Evolutionary conservation across 495 filamentous ascomycete genomes (phyloP).

Genomic region (Penicillium coprophilum): DNA sequence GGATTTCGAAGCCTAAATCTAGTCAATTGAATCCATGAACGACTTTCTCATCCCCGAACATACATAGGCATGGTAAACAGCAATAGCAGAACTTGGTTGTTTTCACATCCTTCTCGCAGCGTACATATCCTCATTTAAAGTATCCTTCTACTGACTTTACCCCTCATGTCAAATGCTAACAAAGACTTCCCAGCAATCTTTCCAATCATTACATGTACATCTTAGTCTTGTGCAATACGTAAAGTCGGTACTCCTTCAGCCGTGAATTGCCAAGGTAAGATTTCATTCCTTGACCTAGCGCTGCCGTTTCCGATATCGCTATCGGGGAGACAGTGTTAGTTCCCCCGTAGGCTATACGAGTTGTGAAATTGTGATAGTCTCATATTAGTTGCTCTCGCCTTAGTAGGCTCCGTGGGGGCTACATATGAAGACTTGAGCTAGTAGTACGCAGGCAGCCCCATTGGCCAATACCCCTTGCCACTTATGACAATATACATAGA

Average conservation of each 20-base stretch:
- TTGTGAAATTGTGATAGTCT: no score
- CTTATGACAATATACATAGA: no score
- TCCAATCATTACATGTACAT: not conserved
- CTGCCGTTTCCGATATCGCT: not conserved
- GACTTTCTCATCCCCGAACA: not conserved
- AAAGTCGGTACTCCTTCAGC: not conserved
- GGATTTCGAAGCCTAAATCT: conserved; percentile 11
- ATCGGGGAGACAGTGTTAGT: not conserved
- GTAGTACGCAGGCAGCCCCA: no score
- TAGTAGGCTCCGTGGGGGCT: no score
- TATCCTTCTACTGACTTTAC: not conserved
- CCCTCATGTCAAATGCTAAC: not conserved
- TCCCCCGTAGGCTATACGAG: not conserved
- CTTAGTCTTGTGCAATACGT: not conserved
- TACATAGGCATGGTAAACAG: not conserved
- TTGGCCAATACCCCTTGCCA: no score
- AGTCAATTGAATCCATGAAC: not conserved
- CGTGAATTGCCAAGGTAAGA: not conserved
- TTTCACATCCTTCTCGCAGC: no score
- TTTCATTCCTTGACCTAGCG: not conserved
- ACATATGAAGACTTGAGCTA: not conserved
- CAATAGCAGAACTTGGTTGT: not conserved
- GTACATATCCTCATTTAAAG: not conserved
- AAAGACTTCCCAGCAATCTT: not conserved
- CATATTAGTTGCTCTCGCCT: no score